Evolutionary conservation across 2,329 filamentous ascomycete species (phyloP), one percentile per base, ranked within the genome.

Genomic region (Clonostachys rosea): DNA sequence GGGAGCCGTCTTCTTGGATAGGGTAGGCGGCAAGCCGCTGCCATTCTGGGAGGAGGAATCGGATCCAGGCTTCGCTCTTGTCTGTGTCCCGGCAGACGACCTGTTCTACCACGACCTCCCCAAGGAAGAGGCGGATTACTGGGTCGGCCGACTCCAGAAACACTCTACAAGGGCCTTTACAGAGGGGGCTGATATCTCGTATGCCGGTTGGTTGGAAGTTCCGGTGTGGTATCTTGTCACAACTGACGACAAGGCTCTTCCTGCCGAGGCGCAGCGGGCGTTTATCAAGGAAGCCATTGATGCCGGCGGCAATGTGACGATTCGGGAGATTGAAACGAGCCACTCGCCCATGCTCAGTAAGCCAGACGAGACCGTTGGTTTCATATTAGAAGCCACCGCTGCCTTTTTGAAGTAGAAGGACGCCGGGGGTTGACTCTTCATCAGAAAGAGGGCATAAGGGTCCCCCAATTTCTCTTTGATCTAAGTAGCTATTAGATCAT

Each of bases 21-120:
- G 54, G 1, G 49, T 72, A 40, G 61, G 66, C n/a, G 72, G 71
- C 24, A 59, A 55, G 13, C 70, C 71, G 0, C 71, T 71, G 1
- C 72, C 73, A 1, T 48, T 51, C 2, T 76, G 70, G 69, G 56
- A 57, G 0, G 55, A 61, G 1, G 65, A 75, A 42, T 53, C 50
- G 2, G 60, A 62, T 17, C 72, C 63, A 1, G 74, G 74, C 5
- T 68, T 64, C 40, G 69, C 68, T 1, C 65, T 66, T 1, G 46
- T 79, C 5, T 55, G 62, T 14, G 61, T 60, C 5, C 52, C 67
- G 18, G 57, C 70, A 0, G 51, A 63, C 9, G 59, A 74, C 7
- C 50, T 77, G 3, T 73, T 79, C 48, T 79, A 78, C 48, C 72
- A 78, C 49, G 75, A 79, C 54, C 49, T 79, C 1, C 62, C 72